A percentile compares a stretch with the other conserved stretches of the same genome.
Evolutionary conservation across 192 early-diverging fungal genomes (phyloP).

Genomic region (Jimgerdemannia lactiflua): DNA sequence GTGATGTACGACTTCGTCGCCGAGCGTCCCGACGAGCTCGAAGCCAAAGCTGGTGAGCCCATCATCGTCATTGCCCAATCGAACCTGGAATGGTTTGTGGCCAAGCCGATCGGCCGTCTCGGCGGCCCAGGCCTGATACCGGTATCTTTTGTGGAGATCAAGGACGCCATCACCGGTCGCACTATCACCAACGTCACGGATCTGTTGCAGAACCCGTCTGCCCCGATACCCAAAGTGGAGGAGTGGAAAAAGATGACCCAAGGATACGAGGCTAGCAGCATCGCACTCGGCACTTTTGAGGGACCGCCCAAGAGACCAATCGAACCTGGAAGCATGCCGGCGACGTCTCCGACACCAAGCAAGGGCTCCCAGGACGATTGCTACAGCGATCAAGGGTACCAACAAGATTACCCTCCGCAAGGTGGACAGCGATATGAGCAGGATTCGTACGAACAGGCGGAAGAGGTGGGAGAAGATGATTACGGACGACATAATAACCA

Average conservation of each 20-base stretch:
- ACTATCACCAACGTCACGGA: slow-evolving; percentile 63
- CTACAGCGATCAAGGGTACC: slow-evolving; percentile 1
- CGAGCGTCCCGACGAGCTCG: slow-evolving; percentile 68
- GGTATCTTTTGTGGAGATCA: slow-evolving; percentile 71
- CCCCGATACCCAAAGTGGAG: slow-evolving; percentile 58
- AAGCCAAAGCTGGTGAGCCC: slow-evolving; percentile 66
- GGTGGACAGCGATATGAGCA: background rate
- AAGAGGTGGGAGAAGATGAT: background rate
- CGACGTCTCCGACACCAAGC: background rate
- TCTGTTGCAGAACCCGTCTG: slow-evolving; percentile 57
- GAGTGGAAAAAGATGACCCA: slow-evolving; percentile 64
- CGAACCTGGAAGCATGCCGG: background rate
- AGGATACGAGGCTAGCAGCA: slow-evolving; percentile 51
- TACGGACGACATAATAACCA: background rate
- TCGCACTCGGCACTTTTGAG: slow-evolving; percentile 14
- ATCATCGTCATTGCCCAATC: slow-evolving; percentile 78
- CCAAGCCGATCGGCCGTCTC: slow-evolving; percentile 60
- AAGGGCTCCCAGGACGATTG: background rate
- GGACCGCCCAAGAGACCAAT: background rate
- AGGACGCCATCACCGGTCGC: slow-evolving; percentile 63
- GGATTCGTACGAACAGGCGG: background rate
- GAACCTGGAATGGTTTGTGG: slow-evolving; percentile 78
- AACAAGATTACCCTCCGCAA: background rate
- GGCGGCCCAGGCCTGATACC: slow-evolving; percentile 73
- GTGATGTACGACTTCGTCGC: slow-evolving; percentile 75